Percentiles rank a stretch among this genome's conserved stretches.
Conservation (phyloP, 78 protist species). For the Dictyostelium intermedium region DNA sequence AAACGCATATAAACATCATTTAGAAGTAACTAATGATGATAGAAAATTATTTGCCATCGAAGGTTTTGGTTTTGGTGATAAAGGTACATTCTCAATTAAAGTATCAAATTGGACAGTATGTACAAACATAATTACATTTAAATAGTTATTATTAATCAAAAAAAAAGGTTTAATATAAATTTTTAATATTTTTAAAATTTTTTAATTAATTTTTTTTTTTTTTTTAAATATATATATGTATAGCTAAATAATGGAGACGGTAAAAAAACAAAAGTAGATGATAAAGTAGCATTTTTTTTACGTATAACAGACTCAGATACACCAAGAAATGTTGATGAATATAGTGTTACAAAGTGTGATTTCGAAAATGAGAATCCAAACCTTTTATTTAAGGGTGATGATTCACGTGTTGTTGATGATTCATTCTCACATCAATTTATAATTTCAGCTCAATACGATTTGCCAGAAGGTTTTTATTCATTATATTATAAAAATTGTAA, state of each 20-base stretch:
- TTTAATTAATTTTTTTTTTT: no score
- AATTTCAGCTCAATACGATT: not conserved
- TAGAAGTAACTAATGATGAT: conserved; percentile 36
- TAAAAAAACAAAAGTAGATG: not conserved
- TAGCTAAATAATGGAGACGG: not conserved
- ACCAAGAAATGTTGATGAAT: not conserved
- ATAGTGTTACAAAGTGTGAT: not conserved
- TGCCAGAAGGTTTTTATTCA: conserved; percentile 49
- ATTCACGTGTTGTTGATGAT: not conserved
- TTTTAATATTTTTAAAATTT: no score
- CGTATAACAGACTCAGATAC: conserved; percentile 2
- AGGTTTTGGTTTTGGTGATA: conserved; percentile 50
- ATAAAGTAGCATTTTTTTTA: conserved; percentile 6
- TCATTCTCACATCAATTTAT: not conserved
- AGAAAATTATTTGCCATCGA: conserved; percentile 32
- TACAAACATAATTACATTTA: no score
- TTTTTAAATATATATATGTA: no score
- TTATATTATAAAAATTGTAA: conserved; percentile 49
- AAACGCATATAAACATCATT: conserved; percentile 45
- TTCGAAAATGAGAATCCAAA: not conserved
- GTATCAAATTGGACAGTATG: conserved; percentile 56
- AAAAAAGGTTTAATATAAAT: no score
- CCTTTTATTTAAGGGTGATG: not conserved
- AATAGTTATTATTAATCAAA: no score
- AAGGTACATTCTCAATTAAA: conserved; percentile 17